These are phyloP conservation scores for Tetrastigma voinierianum DNA, from an alignment of 164 flowering plant genomes.

Conservation along the genomic window DNA sequence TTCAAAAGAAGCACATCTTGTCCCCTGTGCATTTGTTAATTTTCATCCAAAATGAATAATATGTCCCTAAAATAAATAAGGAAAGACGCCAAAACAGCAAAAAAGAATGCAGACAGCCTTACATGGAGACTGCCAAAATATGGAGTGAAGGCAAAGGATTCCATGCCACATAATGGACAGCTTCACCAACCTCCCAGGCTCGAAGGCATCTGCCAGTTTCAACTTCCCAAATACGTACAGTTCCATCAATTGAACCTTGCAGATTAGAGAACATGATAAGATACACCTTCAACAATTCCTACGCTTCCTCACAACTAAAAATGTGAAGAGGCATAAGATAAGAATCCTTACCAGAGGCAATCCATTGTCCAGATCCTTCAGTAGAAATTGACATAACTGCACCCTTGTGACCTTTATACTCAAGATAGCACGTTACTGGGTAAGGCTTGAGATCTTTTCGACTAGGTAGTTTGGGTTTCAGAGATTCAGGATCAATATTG, in stretches of 20 bases:
- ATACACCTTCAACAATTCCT: not conserved
- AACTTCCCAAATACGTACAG: constrained; percentile 95
- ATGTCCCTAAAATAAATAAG: not conserved
- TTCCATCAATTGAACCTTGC: constrained; percentile 83
- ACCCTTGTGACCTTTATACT: constrained; percentile 83
- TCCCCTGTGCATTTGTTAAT: constrained; percentile 49
- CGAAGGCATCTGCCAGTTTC: constrained; percentile 81
- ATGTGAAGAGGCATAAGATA: not conserved
- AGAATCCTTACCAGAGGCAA: constrained; percentile 72
- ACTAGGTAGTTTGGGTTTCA: constrained; percentile 90
- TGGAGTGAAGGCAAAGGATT: constrained; percentile 77
- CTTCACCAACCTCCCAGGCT: constrained; percentile 70
- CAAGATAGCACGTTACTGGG: constrained; percentile 75
- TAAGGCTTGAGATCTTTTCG: constrained; percentile 90
- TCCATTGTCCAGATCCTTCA: constrained; percentile 79
- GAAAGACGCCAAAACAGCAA: not conserved
- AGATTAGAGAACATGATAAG: constrained; percentile 7
- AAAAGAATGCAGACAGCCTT: constrained; percentile 20
- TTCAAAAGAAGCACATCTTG: constrained; percentile 71
- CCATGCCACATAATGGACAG: constrained; percentile 80
- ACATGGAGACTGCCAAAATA: constrained; percentile 75
- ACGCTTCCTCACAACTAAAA: not conserved
- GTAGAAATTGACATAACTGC: constrained; percentile 75
- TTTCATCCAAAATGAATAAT: not conserved
- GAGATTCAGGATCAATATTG: constrained; percentile 88